These are phyloP conservation scores for Jimgerdemannia lactiflua DNA, from an alignment of 192 early-diverging fungal species.

Conservation along the genomic window DNA sequence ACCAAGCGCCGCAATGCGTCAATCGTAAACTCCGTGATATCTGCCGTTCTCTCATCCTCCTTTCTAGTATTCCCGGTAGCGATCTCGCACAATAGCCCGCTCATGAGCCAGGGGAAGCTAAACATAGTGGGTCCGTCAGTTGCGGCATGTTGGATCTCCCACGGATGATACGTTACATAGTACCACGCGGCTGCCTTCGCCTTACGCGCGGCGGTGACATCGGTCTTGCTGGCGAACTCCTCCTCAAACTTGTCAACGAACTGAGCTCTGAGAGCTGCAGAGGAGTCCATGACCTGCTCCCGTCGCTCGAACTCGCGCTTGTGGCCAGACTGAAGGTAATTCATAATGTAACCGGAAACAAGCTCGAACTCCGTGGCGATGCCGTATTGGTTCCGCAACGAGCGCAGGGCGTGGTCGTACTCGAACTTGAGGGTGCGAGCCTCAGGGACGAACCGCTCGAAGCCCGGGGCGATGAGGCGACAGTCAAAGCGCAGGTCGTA, in stretches of 20 bases:
- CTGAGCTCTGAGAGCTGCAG: background rate
- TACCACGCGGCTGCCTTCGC: slow-evolving; percentile 69
- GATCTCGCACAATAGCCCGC: slow-evolving; percentile 40
- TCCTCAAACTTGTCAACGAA: too few relatives aligned
- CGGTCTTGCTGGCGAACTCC: too few relatives aligned
- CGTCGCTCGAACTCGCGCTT: too few relatives aligned
- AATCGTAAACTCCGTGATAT: too few relatives aligned
- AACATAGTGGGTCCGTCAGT: slow-evolving; percentile 5
- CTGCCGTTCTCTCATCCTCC: too few relatives aligned
- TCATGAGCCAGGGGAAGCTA: slow-evolving; percentile 45
- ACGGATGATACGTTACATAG: slow-evolving; percentile 59
- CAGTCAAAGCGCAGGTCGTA: slow-evolving; percentile 22
- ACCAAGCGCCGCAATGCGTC: too few relatives aligned
- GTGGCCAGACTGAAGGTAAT: slow-evolving; percentile 9
- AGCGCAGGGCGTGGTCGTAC: slow-evolving; percentile 52
- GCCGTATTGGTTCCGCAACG: slow-evolving; percentile 68
- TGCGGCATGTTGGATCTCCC: slow-evolving; percentile 7
- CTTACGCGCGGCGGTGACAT: background rate
- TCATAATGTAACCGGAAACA: slow-evolving; percentile 37
- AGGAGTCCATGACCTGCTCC: slow-evolving; percentile 2
- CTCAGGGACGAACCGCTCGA: slow-evolving; percentile 47
- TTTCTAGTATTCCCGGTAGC: background rate
- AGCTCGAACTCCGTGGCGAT: slow-evolving; percentile 43
- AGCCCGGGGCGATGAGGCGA: slow-evolving; percentile 40
- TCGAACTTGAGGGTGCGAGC: slow-evolving; percentile 30